Conservation (phyloP, 2,329 filamentous ascomycete genomes). For the Polychaeton citri region DNA sequence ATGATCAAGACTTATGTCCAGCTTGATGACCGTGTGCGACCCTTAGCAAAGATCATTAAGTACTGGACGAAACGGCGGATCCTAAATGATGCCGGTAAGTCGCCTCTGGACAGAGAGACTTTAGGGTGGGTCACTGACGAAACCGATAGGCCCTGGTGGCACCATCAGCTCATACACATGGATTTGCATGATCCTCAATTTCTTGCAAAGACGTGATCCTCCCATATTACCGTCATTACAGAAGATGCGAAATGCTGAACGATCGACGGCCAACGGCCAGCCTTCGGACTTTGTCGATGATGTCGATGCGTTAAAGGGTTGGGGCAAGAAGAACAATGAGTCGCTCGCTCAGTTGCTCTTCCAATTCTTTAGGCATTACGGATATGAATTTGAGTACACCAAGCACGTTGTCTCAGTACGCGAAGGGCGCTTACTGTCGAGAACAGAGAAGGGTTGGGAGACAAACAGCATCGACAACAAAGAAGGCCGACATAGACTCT, state of each 20-base stretch:
- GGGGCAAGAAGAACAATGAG: constrained; percentile 68
- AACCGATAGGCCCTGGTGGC: constrained; percentile 63
- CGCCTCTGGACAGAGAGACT: constrained; percentile 12
- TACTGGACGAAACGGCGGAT: constrained; percentile 90
- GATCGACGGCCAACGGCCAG: constrained; percentile 49
- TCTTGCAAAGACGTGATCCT: constrained; percentile 74
- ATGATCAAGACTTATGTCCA: constrained; percentile 98
- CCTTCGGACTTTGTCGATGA: constrained; percentile 79
- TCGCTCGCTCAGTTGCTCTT: constrained; percentile 79
- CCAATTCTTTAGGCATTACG: constrained; percentile 89
- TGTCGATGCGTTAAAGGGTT: constrained; percentile 57
- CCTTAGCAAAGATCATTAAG: constrained; percentile 92
- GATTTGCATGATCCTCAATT: constrained; percentile 97
- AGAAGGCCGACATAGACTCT: constrained; percentile 57
- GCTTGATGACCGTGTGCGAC: constrained; percentile 78
- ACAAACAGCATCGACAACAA: constrained; percentile 33
- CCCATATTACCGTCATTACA: constrained; percentile 80
- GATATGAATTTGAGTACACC: constrained; percentile 83
- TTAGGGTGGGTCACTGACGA: neutral
- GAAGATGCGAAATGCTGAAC: constrained; percentile 51
- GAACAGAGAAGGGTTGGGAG: constrained; percentile 82
- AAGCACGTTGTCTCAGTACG: constrained; percentile 74
- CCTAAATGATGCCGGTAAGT: constrained; percentile 88
- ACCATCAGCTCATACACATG: constrained; percentile 97
- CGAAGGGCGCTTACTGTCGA: constrained; percentile 62